phyloP scores from a whole-genome alignment of 495 filamentous ascomycete species.

The Trichoderma gamsii region DNA sequence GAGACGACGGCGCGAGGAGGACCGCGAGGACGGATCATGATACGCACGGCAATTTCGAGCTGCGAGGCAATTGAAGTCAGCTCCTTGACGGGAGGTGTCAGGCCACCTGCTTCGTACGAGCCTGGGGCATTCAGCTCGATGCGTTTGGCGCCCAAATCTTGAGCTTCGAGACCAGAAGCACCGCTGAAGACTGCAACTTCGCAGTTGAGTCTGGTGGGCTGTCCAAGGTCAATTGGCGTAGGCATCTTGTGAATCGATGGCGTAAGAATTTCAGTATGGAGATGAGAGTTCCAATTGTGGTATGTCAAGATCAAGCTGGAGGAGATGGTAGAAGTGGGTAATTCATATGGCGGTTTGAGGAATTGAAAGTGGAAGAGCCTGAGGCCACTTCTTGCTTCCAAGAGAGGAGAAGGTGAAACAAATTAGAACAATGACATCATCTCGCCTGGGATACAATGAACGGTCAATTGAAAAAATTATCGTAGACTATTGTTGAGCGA shows the following conservation, averaged over 20 bases:
- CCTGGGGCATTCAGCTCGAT: slow-evolving; percentile 37
- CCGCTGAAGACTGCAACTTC: slow-evolving; percentile 41
- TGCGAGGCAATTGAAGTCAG: slow-evolving; percentile 18
- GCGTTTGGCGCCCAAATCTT: slow-evolving; percentile 27
- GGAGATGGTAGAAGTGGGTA: neutral
- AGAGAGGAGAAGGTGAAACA: too few species aligned
- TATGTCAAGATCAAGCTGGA: neutral
- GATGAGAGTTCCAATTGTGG: neutral
- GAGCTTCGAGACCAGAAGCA: slow-evolving; percentile 21
- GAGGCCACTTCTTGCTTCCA: too few species aligned
- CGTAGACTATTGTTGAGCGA: neutral
- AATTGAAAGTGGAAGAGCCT: too few species aligned
- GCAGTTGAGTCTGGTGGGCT: slow-evolving; percentile 21
- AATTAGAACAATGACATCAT: neutral
- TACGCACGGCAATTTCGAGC: slow-evolving; percentile 27
- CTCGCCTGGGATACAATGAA: neutral
- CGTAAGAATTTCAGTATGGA: neutral
- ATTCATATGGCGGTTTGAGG: too few species aligned
- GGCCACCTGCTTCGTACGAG: slow-evolving; percentile 36
- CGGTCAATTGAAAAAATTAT: too few species aligned
- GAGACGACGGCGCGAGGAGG: slow-evolving; percentile 15
- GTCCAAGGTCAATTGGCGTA: slow-evolving; percentile 1
- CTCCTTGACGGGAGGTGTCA: slow-evolving; percentile 30
- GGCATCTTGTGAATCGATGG: slow-evolving; percentile 17
- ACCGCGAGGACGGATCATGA: slow-evolving; percentile 44